A percentile compares a stretch with the other conserved stretches of the same genome.
These are phyloP conservation scores for Baorangia bicolor DNA, from an alignment of 768 basidiomycete species.

Conservation along the genomic window DNA sequence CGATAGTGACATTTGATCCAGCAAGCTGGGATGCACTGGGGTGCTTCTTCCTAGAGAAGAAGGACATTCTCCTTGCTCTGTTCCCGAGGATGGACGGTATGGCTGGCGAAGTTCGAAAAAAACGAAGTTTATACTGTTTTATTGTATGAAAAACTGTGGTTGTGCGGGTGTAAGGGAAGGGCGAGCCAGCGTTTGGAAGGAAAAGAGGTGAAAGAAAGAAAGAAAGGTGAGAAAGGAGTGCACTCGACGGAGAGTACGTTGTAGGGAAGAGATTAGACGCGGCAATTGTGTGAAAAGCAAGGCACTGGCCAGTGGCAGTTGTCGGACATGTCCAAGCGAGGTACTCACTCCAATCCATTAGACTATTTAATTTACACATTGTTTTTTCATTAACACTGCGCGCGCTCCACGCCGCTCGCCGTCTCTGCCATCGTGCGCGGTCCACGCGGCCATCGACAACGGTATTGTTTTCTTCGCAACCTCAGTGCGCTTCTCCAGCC, in stretches of 20 bases:
- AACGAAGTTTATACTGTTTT: constrained; percentile 11
- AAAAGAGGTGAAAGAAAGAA: constrained; percentile 13
- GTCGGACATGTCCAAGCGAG: neutral
- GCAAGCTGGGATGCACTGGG: constrained; percentile 46
- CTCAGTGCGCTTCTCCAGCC: neutral
- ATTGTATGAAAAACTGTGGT: constrained; percentile 9
- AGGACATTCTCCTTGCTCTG: constrained; percentile 82
- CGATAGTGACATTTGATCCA: constrained; percentile 50
- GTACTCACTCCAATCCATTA: neutral
- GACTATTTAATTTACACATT: neutral
- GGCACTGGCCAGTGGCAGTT: neutral
- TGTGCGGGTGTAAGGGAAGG: constrained; percentile 4
- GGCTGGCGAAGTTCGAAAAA: constrained; percentile 39
- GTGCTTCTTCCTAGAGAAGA: constrained; percentile 89
- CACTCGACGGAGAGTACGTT: constrained; percentile 9
- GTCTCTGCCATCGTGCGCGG: constrained; percentile 8
- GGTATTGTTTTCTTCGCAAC: constrained; percentile 14
- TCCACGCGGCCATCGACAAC: constrained; percentile 5
- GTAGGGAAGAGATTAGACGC: constrained; percentile 18
- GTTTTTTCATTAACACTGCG: constrained; percentile 5
- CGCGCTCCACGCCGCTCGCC: constrained; percentile 3
- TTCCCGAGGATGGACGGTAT: constrained; percentile 66
- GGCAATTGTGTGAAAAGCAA: constrained; percentile 12
- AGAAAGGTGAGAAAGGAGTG: neutral
- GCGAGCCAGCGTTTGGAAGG: constrained; percentile 26